phyloP scores from a whole-genome alignment of 768 basidiomycete genomes.

The Lactifluus pinguis region DNA sequence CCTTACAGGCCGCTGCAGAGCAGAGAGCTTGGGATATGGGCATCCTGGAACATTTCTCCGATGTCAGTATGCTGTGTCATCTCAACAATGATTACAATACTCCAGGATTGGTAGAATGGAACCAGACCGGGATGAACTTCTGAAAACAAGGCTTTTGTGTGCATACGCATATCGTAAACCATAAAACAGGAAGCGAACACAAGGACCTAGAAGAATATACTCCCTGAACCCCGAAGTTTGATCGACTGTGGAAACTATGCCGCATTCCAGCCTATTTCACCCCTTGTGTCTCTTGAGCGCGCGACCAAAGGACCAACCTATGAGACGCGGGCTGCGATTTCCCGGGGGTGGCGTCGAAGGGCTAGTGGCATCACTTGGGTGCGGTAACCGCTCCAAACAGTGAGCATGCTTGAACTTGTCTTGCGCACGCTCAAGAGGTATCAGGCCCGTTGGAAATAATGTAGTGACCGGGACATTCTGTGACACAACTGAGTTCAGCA shows the following conservation, averaged over 20 bases:
- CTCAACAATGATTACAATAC: background rate
- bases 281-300: conserved; percentile 2
- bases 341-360: background rate
- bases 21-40: no score
- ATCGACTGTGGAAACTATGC: background rate
- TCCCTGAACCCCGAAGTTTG: background rate
- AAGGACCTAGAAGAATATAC: background rate
- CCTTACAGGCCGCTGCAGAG: no score
- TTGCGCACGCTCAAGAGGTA: conserved; percentile 3
- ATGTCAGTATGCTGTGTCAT: background rate
- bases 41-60: no score
- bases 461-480: conserved; percentile 6
- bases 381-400: conserved; percentile 9
- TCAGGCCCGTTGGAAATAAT: conserved; percentile 5
- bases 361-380: background rate
- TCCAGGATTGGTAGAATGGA: background rate
- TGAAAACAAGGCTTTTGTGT: background rate
- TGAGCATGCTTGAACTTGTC: conserved; percentile 16
- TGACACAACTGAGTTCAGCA: background rate
- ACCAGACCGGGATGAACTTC: background rate
- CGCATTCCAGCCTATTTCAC: background rate
- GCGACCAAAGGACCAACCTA: conserved; percentile 8
- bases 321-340: background rate
- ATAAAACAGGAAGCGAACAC: background rate
- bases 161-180: background rate